Percentiles rank a stretch among this genome's conserved stretches.
Conservation (phyloP, 129 eudicot species). For the Artemisia annua region DNA sequence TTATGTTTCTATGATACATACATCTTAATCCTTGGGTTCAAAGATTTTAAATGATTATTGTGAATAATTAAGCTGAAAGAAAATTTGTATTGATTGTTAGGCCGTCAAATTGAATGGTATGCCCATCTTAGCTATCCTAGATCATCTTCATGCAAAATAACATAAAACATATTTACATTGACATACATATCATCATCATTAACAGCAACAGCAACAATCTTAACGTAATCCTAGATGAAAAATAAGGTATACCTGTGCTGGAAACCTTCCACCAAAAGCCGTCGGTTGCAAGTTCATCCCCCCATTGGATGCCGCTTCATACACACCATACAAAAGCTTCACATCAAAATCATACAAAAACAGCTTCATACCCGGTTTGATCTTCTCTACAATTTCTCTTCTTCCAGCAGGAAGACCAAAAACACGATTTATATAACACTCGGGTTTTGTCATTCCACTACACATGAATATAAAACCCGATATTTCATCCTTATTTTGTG, state of each 20-base stretch:
- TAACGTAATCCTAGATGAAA: not conserved
- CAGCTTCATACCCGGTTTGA: constrained; percentile 64
- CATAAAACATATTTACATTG: not conserved
- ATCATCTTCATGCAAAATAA: constrained; percentile 10
- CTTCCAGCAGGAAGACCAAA: constrained; percentile 72
- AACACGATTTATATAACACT: constrained; percentile 68
- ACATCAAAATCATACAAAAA: constrained; percentile 66
- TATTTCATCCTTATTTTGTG: constrained; percentile 25
- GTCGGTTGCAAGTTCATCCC: constrained; percentile 57
- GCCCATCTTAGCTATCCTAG: constrained; percentile 9
- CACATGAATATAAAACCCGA: constrained; percentile 80
- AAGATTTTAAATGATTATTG: too few species aligned
- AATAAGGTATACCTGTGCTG: constrained; percentile 59
- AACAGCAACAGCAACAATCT: not conserved
- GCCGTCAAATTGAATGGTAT: too few species aligned
- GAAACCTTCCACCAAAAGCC: constrained; percentile 68
- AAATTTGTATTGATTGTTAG: too few species aligned
- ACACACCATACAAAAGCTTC: constrained; percentile 78
- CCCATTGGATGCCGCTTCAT: constrained; percentile 61
- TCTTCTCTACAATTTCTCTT: constrained; percentile 54
- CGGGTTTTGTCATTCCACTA: constrained; percentile 55
- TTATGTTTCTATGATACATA: too few species aligned
- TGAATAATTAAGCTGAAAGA: too few species aligned
- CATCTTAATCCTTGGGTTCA: too few species aligned
- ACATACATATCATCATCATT: not conserved